Evolutionary conservation across 2,329 filamentous ascomycete genomes (phyloP).

Genomic region (Epichloe uncinata): DNA sequence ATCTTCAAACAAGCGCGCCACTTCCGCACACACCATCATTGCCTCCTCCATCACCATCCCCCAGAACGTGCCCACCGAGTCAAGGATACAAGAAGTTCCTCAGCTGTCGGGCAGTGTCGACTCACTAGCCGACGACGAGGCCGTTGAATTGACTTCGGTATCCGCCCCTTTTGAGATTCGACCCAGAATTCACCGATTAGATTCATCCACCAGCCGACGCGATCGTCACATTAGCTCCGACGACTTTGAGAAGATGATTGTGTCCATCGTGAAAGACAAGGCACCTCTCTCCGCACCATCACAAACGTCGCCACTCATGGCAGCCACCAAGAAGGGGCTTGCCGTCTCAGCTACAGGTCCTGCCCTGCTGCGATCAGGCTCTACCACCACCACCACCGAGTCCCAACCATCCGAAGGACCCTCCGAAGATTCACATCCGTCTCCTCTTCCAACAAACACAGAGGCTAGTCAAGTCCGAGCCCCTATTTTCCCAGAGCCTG

Average conservation of each 20-base stretch:
- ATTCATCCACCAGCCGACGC: conserved; percentile 60
- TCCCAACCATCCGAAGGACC: no score
- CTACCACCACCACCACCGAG: conserved; percentile 8
- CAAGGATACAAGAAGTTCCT: conserved; percentile 42
- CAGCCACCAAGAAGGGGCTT: conserved; percentile 29
- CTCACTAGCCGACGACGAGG: conserved; percentile 57
- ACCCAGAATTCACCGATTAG: conserved; percentile 56
- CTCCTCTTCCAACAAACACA: conserved; percentile 14
- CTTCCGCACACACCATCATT: conserved; percentile 21
- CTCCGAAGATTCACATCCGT: conserved; percentile 15
- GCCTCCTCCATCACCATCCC: conserved; percentile 28
- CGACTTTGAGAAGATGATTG: conserved; percentile 87
- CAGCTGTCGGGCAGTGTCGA: conserved; percentile 68
- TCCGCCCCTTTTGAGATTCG: conserved; percentile 45
- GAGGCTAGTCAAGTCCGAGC: conserved; percentile 54
- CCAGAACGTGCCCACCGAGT: conserved; percentile 32
- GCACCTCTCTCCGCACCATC: conserved; percentile 36
- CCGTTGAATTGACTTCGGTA: conserved; percentile 42
- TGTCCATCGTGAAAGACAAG: conserved; percentile 83
- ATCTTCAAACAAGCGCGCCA: conserved; percentile 45
- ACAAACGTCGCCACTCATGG: conserved; percentile 17
- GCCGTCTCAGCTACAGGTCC: conserved; percentile 14
- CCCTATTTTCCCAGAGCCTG: conserved; percentile 37
- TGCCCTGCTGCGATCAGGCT: conserved; percentile 27
- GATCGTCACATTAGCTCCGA: conserved; percentile 88